These are phyloP conservation scores for Phaseolus lunatus DNA, from an alignment of 306 rosid species.

Conservation along the genomic window DNA sequence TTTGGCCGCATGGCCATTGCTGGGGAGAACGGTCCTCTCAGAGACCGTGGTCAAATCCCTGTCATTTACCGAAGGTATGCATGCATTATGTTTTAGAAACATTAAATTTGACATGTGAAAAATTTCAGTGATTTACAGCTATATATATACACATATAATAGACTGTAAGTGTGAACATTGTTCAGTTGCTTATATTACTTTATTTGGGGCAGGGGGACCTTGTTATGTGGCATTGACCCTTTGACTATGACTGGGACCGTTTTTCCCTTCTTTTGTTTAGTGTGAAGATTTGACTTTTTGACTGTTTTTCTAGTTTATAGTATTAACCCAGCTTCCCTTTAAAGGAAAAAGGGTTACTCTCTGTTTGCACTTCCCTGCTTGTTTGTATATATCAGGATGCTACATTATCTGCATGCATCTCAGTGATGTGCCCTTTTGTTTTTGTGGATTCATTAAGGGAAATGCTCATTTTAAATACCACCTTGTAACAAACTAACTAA, in stretches of 20 bases:
- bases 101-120: background rate
- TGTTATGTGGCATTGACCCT: slow-evolving; percentile 16
- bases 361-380: slow-evolving; percentile 6
- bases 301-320: slow-evolving; percentile 19
- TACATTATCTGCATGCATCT: background rate
- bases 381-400: slow-evolving; percentile 36
- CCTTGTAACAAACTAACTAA: no score
- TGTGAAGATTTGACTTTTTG: slow-evolving; percentile 38
- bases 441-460: slow-evolving; percentile 33
- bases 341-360: slow-evolving; percentile 31
- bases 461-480: slow-evolving; percentile 26
- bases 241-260: slow-evolving; percentile 40
- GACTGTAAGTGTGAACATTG: background rate
- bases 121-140: background rate
- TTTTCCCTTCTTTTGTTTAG: slow-evolving; percentile 6
- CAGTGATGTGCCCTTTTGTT: slow-evolving; percentile 39
- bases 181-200: background rate
- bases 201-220: background rate
- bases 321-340: slow-evolving; percentile 18
- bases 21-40: slow-evolving; percentile 67
- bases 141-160: background rate
- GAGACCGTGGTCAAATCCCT: slow-evolving; percentile 80
- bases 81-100: no score
- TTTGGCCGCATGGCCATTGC: slow-evolving; percentile 86
- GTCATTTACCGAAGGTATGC: slow-evolving; percentile 78